phyloP scores from a whole-genome alignment of 345 rosid species.

The Pugionium cornutum region DNA sequence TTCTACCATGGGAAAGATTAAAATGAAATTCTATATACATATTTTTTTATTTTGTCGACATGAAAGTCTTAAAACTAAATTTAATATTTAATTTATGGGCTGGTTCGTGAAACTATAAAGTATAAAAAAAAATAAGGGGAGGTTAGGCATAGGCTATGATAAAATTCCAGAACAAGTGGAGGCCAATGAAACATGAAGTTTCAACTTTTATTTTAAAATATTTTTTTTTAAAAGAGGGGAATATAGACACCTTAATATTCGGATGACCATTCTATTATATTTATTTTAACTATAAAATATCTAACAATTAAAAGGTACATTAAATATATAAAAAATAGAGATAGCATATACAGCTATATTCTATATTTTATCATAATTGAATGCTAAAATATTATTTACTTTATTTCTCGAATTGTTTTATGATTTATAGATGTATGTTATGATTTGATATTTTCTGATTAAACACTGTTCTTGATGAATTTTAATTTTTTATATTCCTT shows the following conservation, averaged over 20 bases:
- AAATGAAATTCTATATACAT: no score
- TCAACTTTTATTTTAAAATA: slow-evolving; percentile 15
- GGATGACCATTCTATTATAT: slow-evolving; percentile 17
- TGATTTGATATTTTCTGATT: not conserved
- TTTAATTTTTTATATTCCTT: not conserved
- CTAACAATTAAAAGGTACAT: slow-evolving; percentile 1
- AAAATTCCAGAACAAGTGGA: slow-evolving; percentile 39
- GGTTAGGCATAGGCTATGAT: slow-evolving; percentile 35
- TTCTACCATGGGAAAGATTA: not conserved
- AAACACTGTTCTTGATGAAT: not conserved
- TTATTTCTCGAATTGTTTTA: no score
- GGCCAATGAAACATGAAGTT: slow-evolving; percentile 34
- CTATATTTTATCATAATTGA: not conserved
- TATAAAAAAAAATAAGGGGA: slow-evolving; percentile 13
- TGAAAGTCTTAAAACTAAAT: no score
- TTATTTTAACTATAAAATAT: not conserved
- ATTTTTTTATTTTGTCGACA: not conserved
- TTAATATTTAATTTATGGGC: no score
- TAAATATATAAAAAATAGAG: not conserved
- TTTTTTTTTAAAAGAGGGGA: slow-evolving; percentile 2
- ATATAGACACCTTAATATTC: slow-evolving; percentile 37
- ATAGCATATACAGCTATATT: not conserved
- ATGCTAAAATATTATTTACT: not conserved
- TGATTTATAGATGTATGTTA: not conserved
- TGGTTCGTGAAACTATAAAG: slow-evolving; percentile 11